Conservation (phyloP, 106 monocot genomes). For the Apostasia shenzhenica region DNA sequence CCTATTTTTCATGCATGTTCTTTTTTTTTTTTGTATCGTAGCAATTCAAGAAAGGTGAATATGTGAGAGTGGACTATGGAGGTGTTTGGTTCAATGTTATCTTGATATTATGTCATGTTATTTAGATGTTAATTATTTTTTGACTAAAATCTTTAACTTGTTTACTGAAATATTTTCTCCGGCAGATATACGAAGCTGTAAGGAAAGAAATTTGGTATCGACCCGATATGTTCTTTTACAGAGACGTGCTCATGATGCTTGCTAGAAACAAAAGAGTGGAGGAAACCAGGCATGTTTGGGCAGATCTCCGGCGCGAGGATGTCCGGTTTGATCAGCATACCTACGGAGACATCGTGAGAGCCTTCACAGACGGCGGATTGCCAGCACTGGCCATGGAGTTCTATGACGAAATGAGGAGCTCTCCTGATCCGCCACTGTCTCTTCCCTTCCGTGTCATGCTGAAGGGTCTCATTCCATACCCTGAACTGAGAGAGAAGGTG, state of each 20-base stretch:
- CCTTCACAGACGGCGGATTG: constrained; percentile 66
- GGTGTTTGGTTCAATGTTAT: no score
- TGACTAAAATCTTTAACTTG: background rate
- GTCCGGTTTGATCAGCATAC: constrained; percentile 92
- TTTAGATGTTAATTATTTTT: no score
- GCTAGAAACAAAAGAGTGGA: constrained; percentile 73
- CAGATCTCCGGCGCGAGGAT: constrained; percentile 58
- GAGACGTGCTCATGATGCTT: constrained; percentile 91
- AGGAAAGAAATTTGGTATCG: constrained; percentile 96
- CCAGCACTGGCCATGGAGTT: constrained; percentile 75
- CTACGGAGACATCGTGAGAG: constrained; percentile 87
- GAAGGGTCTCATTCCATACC: constrained; percentile 79
- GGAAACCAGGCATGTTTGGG: constrained; percentile 68
- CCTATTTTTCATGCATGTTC: no score
- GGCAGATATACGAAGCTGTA: constrained; percentile 75
- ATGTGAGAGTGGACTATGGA: no score
- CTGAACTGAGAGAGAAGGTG: constrained; percentile 70
- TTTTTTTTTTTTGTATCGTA: no score
- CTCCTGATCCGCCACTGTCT: constrained; percentile 72
- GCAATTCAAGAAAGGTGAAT: no score
- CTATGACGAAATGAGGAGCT: constrained; percentile 84
- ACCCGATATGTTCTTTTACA: constrained; percentile 95
- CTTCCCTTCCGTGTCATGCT: constrained; percentile 91
- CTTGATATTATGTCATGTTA: no score
- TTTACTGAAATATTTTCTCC: background rate